Base-by-base conservation (phyloP, 73 alveolate genomes). In the Paramecium caudatum region DNA sequence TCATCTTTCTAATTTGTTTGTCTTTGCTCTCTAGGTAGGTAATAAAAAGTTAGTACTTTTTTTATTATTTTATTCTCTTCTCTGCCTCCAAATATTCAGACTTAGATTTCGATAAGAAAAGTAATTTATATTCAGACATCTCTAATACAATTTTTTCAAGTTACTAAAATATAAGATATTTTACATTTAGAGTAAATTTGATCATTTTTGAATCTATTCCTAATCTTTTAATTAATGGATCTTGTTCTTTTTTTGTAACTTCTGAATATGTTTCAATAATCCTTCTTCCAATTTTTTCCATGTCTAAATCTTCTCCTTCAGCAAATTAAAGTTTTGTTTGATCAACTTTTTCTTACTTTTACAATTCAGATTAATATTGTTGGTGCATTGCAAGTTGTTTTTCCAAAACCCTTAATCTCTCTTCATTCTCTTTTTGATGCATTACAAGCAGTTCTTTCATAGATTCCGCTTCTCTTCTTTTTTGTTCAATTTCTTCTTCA, bases 81-180 rank as follows among this genome's bases (percentile, higher is more conserved):
- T 68, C 84, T n/a, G 84, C 84, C 25, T 68, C 84, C 1, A 68
- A 8, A 68, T 13, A 68, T 17, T 68, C 84, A 12, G 25, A n/a
- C 34, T 68, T 68, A 19, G 80, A 68, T 33, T 68, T 68, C 47
- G 37, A 25, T 3, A 68, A 12, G 15, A 34, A 32, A 32, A 32
- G 16, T 12, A 68, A 34, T 34, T 68, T 34, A 68, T 68, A 32
- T 68, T 68, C 84, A 10, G 80, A 68, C n/a, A 68, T 12, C 19
- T 68, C 84, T n/a, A 34, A 34, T 1, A 68, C 84, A 3, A 68
- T 15, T 25, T 68, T 68, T 68, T 68, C 84, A 12, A 68, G 32
- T 34, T 68, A 13, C 84, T 68, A 68, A 34, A 13, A 68, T 3
- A 9, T 9, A 2, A 7, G 4, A 32, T n/a, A 9, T 13, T 27